Base-by-base conservation (phyloP, 2,329 filamentous ascomycete species). In the Ascochyta viciae-villosae region DNA sequence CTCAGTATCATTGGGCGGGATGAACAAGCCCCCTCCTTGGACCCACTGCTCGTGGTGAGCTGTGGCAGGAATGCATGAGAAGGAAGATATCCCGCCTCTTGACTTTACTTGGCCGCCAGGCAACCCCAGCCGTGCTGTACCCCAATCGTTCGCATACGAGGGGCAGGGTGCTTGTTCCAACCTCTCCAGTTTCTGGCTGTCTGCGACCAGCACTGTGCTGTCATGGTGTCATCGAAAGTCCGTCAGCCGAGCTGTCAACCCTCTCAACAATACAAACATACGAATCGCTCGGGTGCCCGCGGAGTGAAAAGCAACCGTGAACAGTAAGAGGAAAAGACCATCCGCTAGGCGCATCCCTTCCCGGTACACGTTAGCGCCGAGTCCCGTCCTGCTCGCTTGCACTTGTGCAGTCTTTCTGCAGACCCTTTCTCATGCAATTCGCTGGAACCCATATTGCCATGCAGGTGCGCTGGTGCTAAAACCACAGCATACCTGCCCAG, bases 1-100 rank as follows among this genome's bases (percentile, higher is more conserved):
- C 15, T 51, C 26, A 37, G 31, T 53, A 24, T 57, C 29, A 68
- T 66, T 68, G 65, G 65, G 43, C 51, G 50, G 51, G 53, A 49
- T 64, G 62, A 59, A 62, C 39, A 63, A 56, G 63, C 60, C 65
- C 67, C 64, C 66, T 67, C 62, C 61, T 61, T 64, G 45, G 34
- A 57, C 61, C 61, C 61, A 62, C 60, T 50, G 50, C 35, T 38
- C 55, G 38, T 58, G 48, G 59, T 52, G 51, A 52, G 29, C 23
- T 40, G 49, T 44, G 47, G 53, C 43, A 50, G 47, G 51, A 45
- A 35, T 39, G 52, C 33, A 42, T 46, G 42, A 50, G 43, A 46
- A 58, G 42, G 38, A 54, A 56, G 52, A 48, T 41, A 42, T 60
- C 58, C 58, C 61, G 47, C 63, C 61, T 67, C 59, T 62, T 64